Evolutionary conservation across 192 early-diverging fungal genomes (phyloP).

Genomic region (Dimargaris xerosporica): DNA sequence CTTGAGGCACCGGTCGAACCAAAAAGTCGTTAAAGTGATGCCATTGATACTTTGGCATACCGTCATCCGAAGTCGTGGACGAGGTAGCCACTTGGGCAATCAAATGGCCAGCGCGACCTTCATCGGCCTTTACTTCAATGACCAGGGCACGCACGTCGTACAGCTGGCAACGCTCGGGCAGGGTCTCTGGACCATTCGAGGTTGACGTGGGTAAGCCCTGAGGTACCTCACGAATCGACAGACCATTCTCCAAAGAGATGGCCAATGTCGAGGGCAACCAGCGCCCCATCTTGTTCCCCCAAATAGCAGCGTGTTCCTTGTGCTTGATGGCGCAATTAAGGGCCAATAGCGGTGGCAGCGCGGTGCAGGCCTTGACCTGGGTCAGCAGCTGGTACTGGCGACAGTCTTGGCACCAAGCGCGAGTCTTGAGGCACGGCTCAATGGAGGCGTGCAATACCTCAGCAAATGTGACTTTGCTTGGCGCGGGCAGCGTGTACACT

Average conservation of each 20-base stretch:
- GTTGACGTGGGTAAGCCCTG: too few relatives aligned
- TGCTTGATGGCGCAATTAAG: slow-evolving; percentile 59
- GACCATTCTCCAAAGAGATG: background rate
- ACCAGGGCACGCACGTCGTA: slow-evolving; percentile 21
- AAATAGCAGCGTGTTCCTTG: slow-evolving; percentile 35
- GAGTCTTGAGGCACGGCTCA: slow-evolving; percentile 37
- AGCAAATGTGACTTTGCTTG: slow-evolving; percentile 16
- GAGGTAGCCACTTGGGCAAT: slow-evolving; percentile 22
- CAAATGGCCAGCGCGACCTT: slow-evolving; percentile 22
- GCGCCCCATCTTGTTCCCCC: slow-evolving; percentile 14
- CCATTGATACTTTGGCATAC: too few relatives aligned
- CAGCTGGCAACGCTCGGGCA: background rate
- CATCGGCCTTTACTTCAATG: slow-evolving; percentile 25
- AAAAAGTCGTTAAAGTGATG: slow-evolving; percentile 92
- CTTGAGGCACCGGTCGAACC: slow-evolving; percentile 55
- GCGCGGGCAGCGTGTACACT: background rate
- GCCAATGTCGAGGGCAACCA: background rate
- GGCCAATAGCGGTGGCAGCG: slow-evolving; percentile 52
- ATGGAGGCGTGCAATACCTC: slow-evolving; percentile 13
- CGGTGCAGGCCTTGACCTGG: slow-evolving; percentile 49
- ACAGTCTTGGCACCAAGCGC: slow-evolving; percentile 78
- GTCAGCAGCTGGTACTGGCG: slow-evolving; percentile 66
- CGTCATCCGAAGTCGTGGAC: too few relatives aligned
- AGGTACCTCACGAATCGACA: background rate
- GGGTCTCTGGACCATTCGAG: background rate